These are phyloP conservation scores for Dendrobium huoshanense DNA, from an alignment of 106 monocot genomes.

Conservation along the genomic window DNA sequence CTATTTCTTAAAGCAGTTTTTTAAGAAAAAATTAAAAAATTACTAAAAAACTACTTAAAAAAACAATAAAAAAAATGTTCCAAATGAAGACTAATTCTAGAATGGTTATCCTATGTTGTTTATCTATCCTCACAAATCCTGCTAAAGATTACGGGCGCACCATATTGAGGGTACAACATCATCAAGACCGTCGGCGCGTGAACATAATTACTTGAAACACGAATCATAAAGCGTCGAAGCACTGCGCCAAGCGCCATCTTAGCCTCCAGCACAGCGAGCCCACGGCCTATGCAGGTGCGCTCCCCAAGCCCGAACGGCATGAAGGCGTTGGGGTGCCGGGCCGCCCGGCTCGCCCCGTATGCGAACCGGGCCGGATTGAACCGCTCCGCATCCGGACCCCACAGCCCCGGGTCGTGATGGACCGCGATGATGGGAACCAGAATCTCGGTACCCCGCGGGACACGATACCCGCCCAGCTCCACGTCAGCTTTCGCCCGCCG, in stretches of 20 bases:
- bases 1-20: no score
- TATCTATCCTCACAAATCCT: background rate
- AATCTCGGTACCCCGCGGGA: conserved; percentile 59
- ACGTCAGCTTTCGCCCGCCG: conserved; percentile 49
- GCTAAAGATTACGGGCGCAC: conserved; percentile 50
- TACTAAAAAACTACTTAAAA: no score
- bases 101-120: no score
- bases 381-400: conserved; percentile 54
- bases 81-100: no score
- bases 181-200: conserved; percentile 67
- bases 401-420: conserved; percentile 51
- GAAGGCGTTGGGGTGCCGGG: conserved; percentile 43
- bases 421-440: conserved; percentile 69
- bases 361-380: conserved; percentile 63
- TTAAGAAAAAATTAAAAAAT: no score
- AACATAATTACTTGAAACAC: conserved; percentile 41
- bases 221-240: conserved; percentile 43
- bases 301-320: conserved; percentile 72
- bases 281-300: conserved; percentile 73
- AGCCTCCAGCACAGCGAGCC: conserved; percentile 54
- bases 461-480: conserved; percentile 30
- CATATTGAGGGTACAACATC: conserved; percentile 64
- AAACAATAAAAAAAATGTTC: no score
- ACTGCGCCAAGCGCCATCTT: conserved; percentile 54
- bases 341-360: conserved; percentile 38